These are phyloP conservation scores for Niveomyces coronatus DNA, from an alignment of 2,329 filamentous ascomycete species.

Conservation along the genomic window DNA sequence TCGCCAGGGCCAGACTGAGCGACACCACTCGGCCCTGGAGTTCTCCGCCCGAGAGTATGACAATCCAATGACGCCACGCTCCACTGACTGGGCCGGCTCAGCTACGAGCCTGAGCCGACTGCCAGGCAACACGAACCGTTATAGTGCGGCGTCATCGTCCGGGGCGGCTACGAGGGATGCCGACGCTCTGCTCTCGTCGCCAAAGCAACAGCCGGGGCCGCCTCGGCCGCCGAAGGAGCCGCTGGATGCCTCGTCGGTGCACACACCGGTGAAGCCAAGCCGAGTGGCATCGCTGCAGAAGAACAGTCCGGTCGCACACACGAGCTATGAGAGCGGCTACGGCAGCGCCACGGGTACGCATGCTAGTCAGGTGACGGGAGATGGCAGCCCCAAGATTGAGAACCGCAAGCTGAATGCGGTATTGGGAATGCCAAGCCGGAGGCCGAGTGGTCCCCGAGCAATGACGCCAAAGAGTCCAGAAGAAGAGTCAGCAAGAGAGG, in stretches of 20 bases:
- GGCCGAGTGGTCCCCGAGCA: conserved; percentile 48
- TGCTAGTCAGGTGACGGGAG: conserved; percentile 37
- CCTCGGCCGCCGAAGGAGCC: conserved; percentile 55
- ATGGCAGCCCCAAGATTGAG: conserved; percentile 43
- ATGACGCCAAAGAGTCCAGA: conserved; percentile 49
- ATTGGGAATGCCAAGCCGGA: conserved; percentile 38
- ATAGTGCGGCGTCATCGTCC: conserved; percentile 33
- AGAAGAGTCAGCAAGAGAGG: conserved; percentile 35
- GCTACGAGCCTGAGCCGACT: conserved; percentile 47
- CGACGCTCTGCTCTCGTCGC: conserved; percentile 37
- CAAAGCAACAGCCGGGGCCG: conserved; percentile 33
- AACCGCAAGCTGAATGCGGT: conserved; percentile 47
- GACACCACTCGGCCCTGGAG: conserved; percentile 65
- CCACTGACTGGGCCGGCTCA: conserved; percentile 53
- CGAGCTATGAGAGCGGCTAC: conserved; percentile 45
- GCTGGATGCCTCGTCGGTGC: conserved; percentile 32
- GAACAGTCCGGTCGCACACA: conserved; percentile 45
- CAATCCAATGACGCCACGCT: conserved; percentile 47
- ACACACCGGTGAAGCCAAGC: conserved; percentile 36
- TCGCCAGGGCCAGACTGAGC: conserved; percentile 60
- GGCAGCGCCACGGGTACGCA: conserved; percentile 36
- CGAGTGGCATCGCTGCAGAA: conserved; percentile 43
- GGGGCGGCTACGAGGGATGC: conserved; percentile 19
- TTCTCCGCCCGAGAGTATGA: conserved; percentile 61
- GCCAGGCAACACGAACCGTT: conserved; percentile 34